Evolutionary conservation across 768 basidiomycete genomes (phyloP), one percentile per base, ranked within the genome.

Genomic region (Ephemerocybe angulata): DNA sequence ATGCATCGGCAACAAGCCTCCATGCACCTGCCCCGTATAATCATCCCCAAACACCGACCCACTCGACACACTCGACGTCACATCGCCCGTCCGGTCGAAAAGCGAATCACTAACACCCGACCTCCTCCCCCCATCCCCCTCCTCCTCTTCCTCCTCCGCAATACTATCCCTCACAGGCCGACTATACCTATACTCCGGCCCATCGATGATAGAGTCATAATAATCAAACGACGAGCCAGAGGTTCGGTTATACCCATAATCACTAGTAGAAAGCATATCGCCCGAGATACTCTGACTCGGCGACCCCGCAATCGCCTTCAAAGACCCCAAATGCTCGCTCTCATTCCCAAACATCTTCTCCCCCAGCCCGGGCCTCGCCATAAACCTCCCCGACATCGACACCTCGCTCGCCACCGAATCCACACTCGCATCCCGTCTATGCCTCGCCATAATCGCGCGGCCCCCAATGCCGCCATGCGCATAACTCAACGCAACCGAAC

Each of bases 321-420:
- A 73, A 0, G 86, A 80, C 56, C 79, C 75, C 1, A 76, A 79
- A 44, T 74, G 77, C 31, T 81, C n/a, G n/a, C n/a, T n/a, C n/a
- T n/a, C 82, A 6, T 60, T 83, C 33, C 87, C 84, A 58, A 93
- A 88, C 90, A 93, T 93, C 78, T 91, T 93, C 67, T 93, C 90
- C 1, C 90, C 90, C 3, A 92, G 65, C 2, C 85, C 88, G 1
- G 90, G 90, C 10, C 90, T 79, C 1, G 78, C 83, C 0, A 87
- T 41, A 6, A 5, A 67, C n/a, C 78, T 72, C 59, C 74, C 67
- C 3, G 69, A 75, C 10, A n/a, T n/a, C n/a, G 87, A 84, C 58
- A 79, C 80, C 43, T 87, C 84, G 60, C 86, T 90, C 63, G 77
- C 67, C 29, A 82, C 66, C 0, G 89, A 91, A 58, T 91, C 89